A percentile compares a stretch with the other conserved stretches of the same genome.
phyloP scores from a whole-genome alignment of 2,329 filamentous ascomycete genomes.

The Teratosphaeria viscida region DNA sequence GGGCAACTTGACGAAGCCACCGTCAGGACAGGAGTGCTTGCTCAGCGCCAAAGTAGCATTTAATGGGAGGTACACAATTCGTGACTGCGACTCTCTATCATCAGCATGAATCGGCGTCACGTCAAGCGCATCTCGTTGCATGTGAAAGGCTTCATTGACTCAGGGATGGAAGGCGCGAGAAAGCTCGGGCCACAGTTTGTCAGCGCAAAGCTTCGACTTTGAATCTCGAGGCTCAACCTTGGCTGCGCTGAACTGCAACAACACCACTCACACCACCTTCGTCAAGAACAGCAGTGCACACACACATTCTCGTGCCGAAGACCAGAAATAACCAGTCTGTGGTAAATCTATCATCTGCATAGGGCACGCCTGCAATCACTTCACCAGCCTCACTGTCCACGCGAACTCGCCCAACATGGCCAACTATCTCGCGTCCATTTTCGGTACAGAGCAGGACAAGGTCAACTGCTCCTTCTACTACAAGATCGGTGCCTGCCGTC shows the following conservation, averaged over 20 bases:
- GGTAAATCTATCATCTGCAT: no score
- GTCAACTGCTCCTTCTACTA: conserved; percentile 99
- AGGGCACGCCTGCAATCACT: neutral
- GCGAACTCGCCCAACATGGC: conserved; percentile 51
- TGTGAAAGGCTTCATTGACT: neutral
- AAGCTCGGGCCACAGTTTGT: neutral
- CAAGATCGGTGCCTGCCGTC: conserved; percentile 98
- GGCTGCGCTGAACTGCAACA: neutral
- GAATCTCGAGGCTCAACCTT: neutral
- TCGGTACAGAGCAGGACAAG: conserved; percentile 97
- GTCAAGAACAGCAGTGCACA: neutral
- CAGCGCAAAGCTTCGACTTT: neutral
- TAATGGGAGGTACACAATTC: no score
- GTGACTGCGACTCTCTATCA: no score
- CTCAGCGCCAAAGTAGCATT: no score
- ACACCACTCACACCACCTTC: neutral
- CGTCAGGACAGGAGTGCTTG: no score
- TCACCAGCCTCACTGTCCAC: neutral
- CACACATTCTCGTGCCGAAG: no score
- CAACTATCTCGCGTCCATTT: conserved; percentile 98
- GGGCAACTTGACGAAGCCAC: no score
- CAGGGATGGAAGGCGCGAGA: neutral
- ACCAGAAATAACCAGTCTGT: no score
- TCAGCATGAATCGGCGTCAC: no score
- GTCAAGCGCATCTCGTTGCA: neutral